These are phyloP conservation scores for Cladobotryum mycophilum DNA, from an alignment of 2,329 filamentous ascomycete species.

Conservation along the genomic window DNA sequence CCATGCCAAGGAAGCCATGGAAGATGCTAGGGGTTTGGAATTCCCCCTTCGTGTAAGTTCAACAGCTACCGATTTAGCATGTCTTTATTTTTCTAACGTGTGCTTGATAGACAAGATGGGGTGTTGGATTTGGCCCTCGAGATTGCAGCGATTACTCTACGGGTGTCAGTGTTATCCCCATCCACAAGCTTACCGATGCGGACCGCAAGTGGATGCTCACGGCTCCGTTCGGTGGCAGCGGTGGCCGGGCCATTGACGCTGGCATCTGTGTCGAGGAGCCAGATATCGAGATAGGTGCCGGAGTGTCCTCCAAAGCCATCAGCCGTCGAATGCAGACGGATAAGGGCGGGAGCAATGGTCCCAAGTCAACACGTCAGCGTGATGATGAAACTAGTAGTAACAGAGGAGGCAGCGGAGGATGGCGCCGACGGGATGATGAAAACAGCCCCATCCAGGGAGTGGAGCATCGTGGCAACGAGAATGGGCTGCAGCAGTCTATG, in stretches of 20 bases:
- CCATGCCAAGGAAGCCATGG: constrained; percentile 79
- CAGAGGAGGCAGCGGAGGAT: no score
- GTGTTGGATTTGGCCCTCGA: constrained; percentile 91
- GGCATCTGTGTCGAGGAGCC: constrained; percentile 93
- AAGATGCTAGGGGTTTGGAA: constrained; percentile 65
- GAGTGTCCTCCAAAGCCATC: constrained; percentile 88
- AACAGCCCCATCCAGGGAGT: constrained; percentile 7
- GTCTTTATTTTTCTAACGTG: constrained; percentile 17
- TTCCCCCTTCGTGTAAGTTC: constrained; percentile 63
- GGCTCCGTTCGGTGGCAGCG: constrained; percentile 88
- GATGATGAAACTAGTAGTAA: constrained; percentile 28
- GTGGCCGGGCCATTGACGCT: constrained; percentile 70
- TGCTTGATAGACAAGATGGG: constrained; percentile 75
- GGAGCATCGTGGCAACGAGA: not conserved
- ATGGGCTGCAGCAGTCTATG: constrained; percentile 19
- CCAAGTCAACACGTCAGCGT: constrained; percentile 51
- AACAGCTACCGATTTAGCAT: not conserved
- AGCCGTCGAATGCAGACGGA: constrained; percentile 64
- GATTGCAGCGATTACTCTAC: constrained; percentile 96
- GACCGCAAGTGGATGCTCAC: constrained; percentile 97
- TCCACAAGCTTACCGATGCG: constrained; percentile 86
- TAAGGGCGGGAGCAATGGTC: constrained; percentile 57
- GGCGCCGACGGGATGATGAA: constrained; percentile 25
- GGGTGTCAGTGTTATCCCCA: constrained; percentile 88
- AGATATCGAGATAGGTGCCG: constrained; percentile 96